Base-by-base conservation (phyloP, 805 yeast species). In the Candida arabinofermentans region DNA sequence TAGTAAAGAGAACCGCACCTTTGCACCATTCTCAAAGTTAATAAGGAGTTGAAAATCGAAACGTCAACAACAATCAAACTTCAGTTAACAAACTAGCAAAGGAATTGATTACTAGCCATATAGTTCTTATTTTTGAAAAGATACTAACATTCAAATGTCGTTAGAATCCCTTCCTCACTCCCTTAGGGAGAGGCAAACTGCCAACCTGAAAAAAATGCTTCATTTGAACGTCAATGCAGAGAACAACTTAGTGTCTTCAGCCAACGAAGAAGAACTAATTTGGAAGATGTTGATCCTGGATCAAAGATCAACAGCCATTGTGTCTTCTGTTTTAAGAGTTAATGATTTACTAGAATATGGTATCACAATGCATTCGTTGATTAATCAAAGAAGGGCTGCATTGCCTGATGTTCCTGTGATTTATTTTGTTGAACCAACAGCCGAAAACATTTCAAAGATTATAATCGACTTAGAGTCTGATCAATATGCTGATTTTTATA, bases 241-340 rank as follows among this genome's bases (percentile, higher is more conserved):
- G 37, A 71, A 76, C 9, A 70, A 74, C 3, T 74, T 80, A 8
- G 71, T 47, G 23, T 43, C 76, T 29, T 74, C 82, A 7, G 65
- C 74, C 17, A 74, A 74, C 45, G 75, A 71, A 37, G 86, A 81
- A 51, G 88, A 83, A 49, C 72, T 86, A 41, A 72, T 83, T 23
- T 93, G 99, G 99, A 93, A 93, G 58, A 96, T 86, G 8, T 72
- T 93, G 37, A 77, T 93, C 5, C 72, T 93, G 50, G 99, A 93
- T 61, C 62, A 71, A 30, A 76, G 81, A 44, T 86, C 96, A 31
- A 86, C 95, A 24, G 84, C 85, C 14, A 83, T 93, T 32, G 77
- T 93, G 6, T 89, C 97, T 2, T 85, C 96, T 6, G 91, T 93
- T n/a, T 66, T 93, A 42, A 72, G 98, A 44, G 96, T 91, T 47